Percentiles rank a stretch among this genome's conserved stretches.
Evolutionary conservation across 192 early-diverging fungal species (phyloP).

Genomic region (Backusella parvicylindrica): DNA sequence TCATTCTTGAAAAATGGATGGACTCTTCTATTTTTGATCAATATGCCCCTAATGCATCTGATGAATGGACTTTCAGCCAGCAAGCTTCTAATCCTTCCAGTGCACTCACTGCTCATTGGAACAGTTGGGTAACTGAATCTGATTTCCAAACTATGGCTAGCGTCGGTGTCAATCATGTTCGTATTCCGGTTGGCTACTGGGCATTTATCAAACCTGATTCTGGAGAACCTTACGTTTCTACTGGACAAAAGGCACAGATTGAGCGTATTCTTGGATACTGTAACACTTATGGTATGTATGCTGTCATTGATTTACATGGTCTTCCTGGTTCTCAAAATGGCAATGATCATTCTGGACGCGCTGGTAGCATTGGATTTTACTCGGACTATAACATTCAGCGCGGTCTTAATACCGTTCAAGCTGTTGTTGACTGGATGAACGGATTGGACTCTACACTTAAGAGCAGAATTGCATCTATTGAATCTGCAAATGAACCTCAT

Average conservation of each 20-base stretch:
- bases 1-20: slow-evolving; percentile 62
- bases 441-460: slow-evolving; percentile 15
- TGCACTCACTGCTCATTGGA: slow-evolving; percentile 46
- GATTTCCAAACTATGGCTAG: slow-evolving; percentile 47
- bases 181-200: slow-evolving; percentile 62
- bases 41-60: slow-evolving; percentile 34
- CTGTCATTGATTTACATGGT: slow-evolving; percentile 56
- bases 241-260: slow-evolving; percentile 41
- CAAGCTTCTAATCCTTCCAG: slow-evolving; percentile 36
- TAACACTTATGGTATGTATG: slow-evolving; percentile 38
- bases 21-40: slow-evolving; percentile 43
- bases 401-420: slow-evolving; percentile 20
- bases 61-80: slow-evolving; percentile 57
- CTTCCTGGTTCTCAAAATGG: slow-evolving; percentile 60
- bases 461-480: slow-evolving; percentile 20
- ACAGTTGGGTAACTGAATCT: slow-evolving; percentile 51
- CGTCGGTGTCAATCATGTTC: slow-evolving; percentile 48
- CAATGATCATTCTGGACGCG: slow-evolving; percentile 51
- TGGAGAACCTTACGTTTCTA: slow-evolving; percentile 56
- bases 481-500: slow-evolving; percentile 41
- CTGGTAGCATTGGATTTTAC: slow-evolving; percentile 34
- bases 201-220: slow-evolving; percentile 51
- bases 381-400: slow-evolving; percentile 18
- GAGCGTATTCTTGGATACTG: slow-evolving; percentile 33
- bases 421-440: slow-evolving; percentile 42